Percentiles rank a stretch among this genome's conserved stretches.
phyloP scores from a whole-genome alignment of 2,329 filamentous ascomycete genomes.

The Verticillium dahliae region DNA sequence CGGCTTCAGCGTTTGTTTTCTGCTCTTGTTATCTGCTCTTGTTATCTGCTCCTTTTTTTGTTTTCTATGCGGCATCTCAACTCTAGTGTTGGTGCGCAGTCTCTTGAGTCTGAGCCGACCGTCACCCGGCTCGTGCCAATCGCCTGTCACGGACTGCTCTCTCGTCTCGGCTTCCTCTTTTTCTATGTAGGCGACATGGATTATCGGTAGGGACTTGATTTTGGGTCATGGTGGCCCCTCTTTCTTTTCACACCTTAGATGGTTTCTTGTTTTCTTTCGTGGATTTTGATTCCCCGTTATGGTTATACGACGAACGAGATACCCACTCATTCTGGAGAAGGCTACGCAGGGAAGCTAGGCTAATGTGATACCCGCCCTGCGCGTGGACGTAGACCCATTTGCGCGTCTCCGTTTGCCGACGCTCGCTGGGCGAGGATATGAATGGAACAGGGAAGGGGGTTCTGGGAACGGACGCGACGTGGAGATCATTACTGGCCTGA shows the following conservation, averaged over 20 bases:
- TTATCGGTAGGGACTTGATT: too few relatives aligned
- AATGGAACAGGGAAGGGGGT: background rate
- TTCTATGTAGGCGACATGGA: background rate
- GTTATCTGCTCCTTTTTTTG: background rate
- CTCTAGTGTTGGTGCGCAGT: background rate
- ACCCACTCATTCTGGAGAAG: constrained; percentile 1
- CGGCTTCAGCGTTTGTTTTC: background rate
- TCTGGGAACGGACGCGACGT: background rate
- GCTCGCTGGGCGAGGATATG: background rate
- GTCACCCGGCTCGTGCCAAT: too few relatives aligned
- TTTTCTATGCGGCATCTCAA: background rate
- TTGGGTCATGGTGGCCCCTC: background rate
- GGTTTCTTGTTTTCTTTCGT: background rate
- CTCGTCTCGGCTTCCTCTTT: background rate
- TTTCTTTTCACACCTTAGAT: background rate
- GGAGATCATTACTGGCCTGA: background rate
- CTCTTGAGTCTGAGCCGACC: too few relatives aligned
- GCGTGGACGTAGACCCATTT: background rate
- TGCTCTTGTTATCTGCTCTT: background rate
- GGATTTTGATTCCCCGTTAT: background rate
- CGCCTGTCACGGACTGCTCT: background rate
- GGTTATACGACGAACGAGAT: constrained; percentile 1
- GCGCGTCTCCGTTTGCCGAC: background rate
- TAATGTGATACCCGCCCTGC: background rate
- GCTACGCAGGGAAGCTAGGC: background rate